Percentiles rank a stretch among this genome's conserved stretches.
Conservation (phyloP, 2,329 filamentous ascomycete species). For the Epicoccum nigrum region DNA sequence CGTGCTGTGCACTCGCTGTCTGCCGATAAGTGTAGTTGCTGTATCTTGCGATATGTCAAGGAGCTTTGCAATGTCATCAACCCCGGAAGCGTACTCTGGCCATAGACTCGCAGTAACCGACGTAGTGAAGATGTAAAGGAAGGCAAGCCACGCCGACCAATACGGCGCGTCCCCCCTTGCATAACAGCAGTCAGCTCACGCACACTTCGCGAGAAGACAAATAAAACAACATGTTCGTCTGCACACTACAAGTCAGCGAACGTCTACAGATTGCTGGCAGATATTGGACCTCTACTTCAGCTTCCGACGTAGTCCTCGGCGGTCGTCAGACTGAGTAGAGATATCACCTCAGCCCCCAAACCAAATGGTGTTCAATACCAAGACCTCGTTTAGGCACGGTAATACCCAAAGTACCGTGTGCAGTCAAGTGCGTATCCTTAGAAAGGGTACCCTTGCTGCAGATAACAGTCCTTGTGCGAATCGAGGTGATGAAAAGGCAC, state of each 20-base stretch:
- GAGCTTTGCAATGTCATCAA: background rate
- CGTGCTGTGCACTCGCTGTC: conserved; percentile 3
- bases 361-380: too few species aligned
- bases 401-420: too few species aligned
- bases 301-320: background rate
- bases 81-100: background rate
- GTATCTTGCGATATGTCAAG: background rate
- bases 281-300: background rate
- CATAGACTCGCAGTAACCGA: background rate
- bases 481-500: too few species aligned
- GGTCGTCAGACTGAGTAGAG: background rate
- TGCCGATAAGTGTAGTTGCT: background rate
- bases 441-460: too few species aligned
- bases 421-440: too few species aligned
- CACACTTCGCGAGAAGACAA: background rate
- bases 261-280: background rate
- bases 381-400: too few species aligned
- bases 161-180: conserved; percentile 5
- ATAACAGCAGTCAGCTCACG: conserved; percentile 1
- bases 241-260: background rate
- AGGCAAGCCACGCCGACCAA: conserved; percentile 1
- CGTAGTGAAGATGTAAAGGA: too few species aligned
- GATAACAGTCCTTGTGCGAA: too few species aligned
- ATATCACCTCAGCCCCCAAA: too few species aligned
- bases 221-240: background rate